Percentiles rank a stretch among this genome's conserved stretches.
These are phyloP conservation scores for Epichloe baconii DNA, from an alignment of 2,329 filamentous ascomycete species.

Conservation along the genomic window DNA sequence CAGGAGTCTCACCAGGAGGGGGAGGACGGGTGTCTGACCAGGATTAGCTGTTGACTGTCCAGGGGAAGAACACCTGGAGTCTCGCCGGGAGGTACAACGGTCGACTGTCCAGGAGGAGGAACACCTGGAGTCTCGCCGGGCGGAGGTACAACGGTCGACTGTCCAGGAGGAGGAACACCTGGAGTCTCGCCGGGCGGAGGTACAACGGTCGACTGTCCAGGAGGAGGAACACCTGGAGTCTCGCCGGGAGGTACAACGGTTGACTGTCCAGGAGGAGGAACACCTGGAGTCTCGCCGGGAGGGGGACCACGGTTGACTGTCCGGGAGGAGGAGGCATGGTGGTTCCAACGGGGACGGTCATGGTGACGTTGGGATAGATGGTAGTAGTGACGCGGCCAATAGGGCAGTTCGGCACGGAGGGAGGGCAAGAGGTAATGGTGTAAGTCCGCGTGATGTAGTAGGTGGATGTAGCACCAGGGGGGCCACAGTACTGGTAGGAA, in stretches of 20 bases:
- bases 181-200: too few species aligned
- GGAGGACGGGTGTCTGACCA: too few species aligned
- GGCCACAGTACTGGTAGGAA: not conserved
- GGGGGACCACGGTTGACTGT: not conserved
- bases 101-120: not conserved
- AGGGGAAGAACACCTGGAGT: not conserved
- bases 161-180: not conserved
- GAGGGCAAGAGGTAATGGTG: slow-evolving; percentile 20
- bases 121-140: too few species aligned
- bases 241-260: not conserved
- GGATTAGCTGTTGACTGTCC: not conserved
- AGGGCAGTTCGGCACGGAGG: slow-evolving; percentile 18
- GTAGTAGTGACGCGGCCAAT: slow-evolving; percentile 18
- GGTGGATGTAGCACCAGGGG: slow-evolving; percentile 7
- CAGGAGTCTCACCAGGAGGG: not conserved
- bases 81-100: not conserved
- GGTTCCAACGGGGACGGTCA: slow-evolving; percentile 11
- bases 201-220: too few species aligned
- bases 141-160: too few species aligned
- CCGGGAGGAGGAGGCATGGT: not conserved
- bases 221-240: not conserved
- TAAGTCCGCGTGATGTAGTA: slow-evolving; percentile 18
- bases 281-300: not conserved
- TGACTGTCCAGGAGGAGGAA: not conserved
- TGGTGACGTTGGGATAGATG: slow-evolving; percentile 17